These are phyloP conservation scores for Postia placenta DNA, from an alignment of 768 basidiomycete genomes.

Conservation along the genomic window DNA sequence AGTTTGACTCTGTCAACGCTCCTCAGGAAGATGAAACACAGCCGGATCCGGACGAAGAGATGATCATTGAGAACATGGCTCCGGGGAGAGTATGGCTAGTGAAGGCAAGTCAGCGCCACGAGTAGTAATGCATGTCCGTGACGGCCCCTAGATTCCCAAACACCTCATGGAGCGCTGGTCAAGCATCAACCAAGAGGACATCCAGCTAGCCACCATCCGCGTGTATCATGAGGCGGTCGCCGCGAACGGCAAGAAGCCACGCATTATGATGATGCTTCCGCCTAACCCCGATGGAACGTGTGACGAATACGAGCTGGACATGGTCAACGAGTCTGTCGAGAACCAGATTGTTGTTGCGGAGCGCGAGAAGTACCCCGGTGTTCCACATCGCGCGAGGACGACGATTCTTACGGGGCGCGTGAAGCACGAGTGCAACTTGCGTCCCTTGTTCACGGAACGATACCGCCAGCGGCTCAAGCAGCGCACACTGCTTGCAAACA, in stretches of 20 bases:
- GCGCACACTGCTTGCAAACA: constrained; percentile 59
- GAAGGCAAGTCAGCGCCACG: constrained; percentile 44
- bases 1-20: constrained; percentile 49
- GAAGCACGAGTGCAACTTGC: constrained; percentile 74
- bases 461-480: constrained; percentile 73
- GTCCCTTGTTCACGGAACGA: constrained; percentile 58
- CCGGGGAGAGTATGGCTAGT: constrained; percentile 77
- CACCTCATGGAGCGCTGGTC: constrained; percentile 85
- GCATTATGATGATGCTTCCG: constrained; percentile 64
- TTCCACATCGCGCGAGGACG: constrained; percentile 54
- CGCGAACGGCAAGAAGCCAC: constrained; percentile 42
- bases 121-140: not conserved
- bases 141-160: constrained; percentile 61
- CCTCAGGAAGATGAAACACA: constrained; percentile 53
- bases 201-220: constrained; percentile 80
- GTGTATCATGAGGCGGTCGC: constrained; percentile 55
- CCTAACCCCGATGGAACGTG: constrained; percentile 36
- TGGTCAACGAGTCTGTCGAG: constrained; percentile 79
- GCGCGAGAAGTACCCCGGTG: constrained; percentile 54
- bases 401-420: constrained; percentile 76
- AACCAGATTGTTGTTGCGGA: constrained; percentile 86
- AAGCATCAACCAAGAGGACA: constrained; percentile 63
- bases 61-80: constrained; percentile 53
- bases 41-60: constrained; percentile 80
- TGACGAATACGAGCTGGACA: constrained; percentile 81